A percentile compares a stretch with the other conserved stretches of the same genome.
Evolutionary conservation across 2,329 filamentous ascomycete species (phyloP).

Genomic region (Colletotrichum spinosum): DNA sequence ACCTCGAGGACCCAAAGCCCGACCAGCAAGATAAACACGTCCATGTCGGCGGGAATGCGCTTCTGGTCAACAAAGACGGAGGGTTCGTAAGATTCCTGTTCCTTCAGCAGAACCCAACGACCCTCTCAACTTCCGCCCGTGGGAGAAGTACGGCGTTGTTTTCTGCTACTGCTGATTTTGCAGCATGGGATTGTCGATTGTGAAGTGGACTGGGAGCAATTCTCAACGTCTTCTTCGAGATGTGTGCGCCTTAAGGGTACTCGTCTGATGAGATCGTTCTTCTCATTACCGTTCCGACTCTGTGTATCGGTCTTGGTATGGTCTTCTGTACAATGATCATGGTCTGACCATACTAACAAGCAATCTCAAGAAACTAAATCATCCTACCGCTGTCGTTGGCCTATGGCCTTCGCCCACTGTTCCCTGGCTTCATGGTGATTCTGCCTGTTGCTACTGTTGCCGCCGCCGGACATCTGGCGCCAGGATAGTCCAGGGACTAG

Average conservation of each 20-base stretch:
- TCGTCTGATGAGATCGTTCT: constrained; percentile 44
- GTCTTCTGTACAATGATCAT: not conserved
- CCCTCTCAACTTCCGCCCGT: constrained; percentile 42
- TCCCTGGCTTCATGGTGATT: constrained; percentile 46
- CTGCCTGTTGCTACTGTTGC: constrained; percentile 48
- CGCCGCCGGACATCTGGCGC: constrained; percentile 51
- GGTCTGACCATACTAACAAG: not conserved
- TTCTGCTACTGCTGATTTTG: constrained; percentile 46
- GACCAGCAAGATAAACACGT: not conserved
- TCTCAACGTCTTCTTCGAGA: constrained; percentile 46
- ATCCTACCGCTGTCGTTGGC: constrained; percentile 52
- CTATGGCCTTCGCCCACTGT: constrained; percentile 51
- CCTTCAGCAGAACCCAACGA: constrained; percentile 41
- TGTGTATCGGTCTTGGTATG: constrained; percentile 51
- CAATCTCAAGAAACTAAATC: constrained; percentile 45
- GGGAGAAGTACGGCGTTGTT: constrained; percentile 41
- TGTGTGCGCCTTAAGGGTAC: constrained; percentile 45
- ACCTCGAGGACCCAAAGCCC: constrained; percentile 14
- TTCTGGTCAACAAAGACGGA: constrained; percentile 34
- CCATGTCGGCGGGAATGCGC: constrained; percentile 34
- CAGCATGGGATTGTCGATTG: constrained; percentile 55
- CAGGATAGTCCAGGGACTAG: constrained; percentile 50
- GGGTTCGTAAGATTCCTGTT: constrained; percentile 38
- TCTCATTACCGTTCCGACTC: constrained; percentile 50
- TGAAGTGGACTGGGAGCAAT: constrained; percentile 61